These are phyloP conservation scores for Kodamaea nitidulidarum DNA, from an alignment of 805 yeast species.

Conservation along the genomic window DNA sequence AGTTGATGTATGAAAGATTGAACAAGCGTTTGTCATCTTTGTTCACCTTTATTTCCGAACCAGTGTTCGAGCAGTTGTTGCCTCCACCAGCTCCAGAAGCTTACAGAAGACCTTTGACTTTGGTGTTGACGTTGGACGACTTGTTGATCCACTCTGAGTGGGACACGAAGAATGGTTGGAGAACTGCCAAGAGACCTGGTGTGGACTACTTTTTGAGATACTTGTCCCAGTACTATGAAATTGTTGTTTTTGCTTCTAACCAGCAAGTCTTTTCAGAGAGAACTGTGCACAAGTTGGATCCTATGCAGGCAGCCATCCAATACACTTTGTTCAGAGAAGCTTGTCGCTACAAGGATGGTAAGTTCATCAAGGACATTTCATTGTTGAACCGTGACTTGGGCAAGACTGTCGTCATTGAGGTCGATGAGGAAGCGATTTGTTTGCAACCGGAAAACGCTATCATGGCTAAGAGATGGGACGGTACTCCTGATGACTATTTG, in stretches of 20 bases:
- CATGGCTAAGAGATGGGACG: constrained; percentile 80
- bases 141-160: constrained; percentile 87
- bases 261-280: constrained; percentile 82
- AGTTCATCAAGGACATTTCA: constrained; percentile 82
- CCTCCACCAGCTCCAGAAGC: constrained; percentile 93
- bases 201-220: constrained; percentile 94
- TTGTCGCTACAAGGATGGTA: constrained; percentile 84
- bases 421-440: constrained; percentile 64
- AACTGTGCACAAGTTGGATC: constrained; percentile 85
- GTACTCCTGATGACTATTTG: constrained; percentile 75
- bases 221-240: constrained; percentile 91
- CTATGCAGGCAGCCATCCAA: constrained; percentile 82
- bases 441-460: constrained; percentile 95
- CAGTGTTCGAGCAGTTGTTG: constrained; percentile 86
- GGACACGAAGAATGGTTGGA: constrained; percentile 93
- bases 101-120: constrained; percentile 86
- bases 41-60: constrained; percentile 84
- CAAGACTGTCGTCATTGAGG: constrained; percentile 77
- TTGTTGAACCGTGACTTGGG: constrained; percentile 86
- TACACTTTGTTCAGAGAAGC: constrained; percentile 89
- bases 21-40: constrained; percentile 67
- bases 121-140: constrained; percentile 87
- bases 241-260: constrained; percentile 84
- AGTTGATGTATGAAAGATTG: constrained; percentile 63
- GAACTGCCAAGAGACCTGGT: constrained; percentile 98